Evolutionary conservation across 208 protist species (phyloP).

Genomic region (Acanthamoeba polyphaga): DNA sequence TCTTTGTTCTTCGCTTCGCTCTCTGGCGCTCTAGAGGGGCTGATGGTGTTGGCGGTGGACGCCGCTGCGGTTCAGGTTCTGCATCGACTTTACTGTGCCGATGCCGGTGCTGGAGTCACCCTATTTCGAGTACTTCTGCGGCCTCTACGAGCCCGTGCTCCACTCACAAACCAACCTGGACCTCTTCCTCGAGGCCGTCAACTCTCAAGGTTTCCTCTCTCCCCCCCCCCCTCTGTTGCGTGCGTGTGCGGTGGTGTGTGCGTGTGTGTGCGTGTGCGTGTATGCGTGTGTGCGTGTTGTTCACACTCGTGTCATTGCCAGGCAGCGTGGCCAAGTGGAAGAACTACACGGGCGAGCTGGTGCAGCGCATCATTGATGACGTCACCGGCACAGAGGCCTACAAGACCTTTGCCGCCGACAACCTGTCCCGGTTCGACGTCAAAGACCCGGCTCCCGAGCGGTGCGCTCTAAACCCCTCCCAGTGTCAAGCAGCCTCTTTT

Average conservation of each 20-base stretch:
- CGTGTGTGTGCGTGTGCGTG: too few relatives aligned
- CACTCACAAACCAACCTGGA: neutral
- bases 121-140: conserved; percentile 10
- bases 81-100: conserved; percentile 7
- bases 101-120: conserved; percentile 13
- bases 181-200: conserved; percentile 7
- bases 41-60: too few relatives aligned
- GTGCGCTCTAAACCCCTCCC: neutral
- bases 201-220: neutral
- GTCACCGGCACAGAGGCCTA: neutral
- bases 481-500: too few relatives aligned
- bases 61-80: neutral
- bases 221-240: neutral
- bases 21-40: too few relatives aligned
- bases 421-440: neutral
- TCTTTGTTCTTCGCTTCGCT: too few relatives aligned
- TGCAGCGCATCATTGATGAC: conserved; percentile 35
- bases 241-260: too few relatives aligned
- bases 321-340: conserved; percentile 12
- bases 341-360: conserved; percentile 19
- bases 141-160: conserved; percentile 13
- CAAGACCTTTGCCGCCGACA: neutral
- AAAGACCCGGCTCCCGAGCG: neutral
- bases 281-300: too few relatives aligned
- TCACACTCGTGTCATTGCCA: neutral